Conservation (phyloP, 192 early-diverging fungal genomes). For the Coemansia sp. region DNA sequence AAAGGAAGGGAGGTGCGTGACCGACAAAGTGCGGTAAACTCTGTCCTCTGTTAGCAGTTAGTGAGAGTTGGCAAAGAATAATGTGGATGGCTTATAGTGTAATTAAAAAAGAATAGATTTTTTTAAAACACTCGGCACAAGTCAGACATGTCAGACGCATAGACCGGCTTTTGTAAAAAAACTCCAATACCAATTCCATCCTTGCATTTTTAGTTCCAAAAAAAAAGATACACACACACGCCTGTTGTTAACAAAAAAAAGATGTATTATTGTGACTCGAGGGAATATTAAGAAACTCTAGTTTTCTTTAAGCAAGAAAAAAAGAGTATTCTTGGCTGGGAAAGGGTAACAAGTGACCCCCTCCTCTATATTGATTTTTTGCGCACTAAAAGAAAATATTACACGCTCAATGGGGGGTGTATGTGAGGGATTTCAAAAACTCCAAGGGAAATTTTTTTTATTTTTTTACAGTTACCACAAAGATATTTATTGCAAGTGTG, state of each 20-base stretch:
- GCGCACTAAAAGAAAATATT: neutral
- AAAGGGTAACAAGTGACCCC: constrained; percentile 9
- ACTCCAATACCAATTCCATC: neutral
- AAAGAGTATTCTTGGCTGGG: neutral
- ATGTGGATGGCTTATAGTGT: neutral
- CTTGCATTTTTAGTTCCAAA: neutral
- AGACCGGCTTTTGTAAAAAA: constrained; percentile 15
- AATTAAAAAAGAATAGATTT: neutral
- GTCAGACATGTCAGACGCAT: constrained; percentile 1
- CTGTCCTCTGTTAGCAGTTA: neutral
- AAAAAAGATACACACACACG: neutral
- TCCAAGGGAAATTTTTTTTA: neutral
- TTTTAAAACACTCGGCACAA: constrained; percentile 6
- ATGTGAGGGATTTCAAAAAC: constrained; percentile 17
- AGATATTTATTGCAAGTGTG: neutral
- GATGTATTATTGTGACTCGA: constrained; percentile 9
- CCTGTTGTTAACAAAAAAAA: neutral
- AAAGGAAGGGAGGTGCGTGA: neutral
- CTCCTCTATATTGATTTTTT: neutral
- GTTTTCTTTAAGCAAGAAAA: neutral
- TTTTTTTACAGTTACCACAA: neutral
- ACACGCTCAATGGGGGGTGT: neutral
- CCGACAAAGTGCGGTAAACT: constrained; percentile 1
- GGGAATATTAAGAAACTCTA: constrained; percentile 2
- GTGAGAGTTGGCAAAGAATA: neutral